Evolutionary conservation across 179 eudicot genomes (phyloP), one percentile per base, ranked within the genome.

Genomic region (Beta macrorhiza): DNA sequence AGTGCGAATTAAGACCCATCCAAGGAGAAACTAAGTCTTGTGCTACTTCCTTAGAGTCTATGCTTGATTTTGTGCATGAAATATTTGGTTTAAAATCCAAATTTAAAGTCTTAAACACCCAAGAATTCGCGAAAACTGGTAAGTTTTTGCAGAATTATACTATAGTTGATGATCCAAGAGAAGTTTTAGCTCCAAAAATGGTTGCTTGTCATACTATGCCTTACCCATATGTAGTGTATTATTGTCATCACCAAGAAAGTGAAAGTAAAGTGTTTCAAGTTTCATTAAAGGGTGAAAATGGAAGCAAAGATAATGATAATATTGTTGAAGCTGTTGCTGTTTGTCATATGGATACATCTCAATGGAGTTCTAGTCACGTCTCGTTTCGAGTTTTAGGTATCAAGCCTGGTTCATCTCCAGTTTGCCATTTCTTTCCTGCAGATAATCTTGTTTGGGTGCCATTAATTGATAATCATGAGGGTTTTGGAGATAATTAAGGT

Each of bases 381-480:
- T 82, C 92, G 0, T 94, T 94, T 57, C 59, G 80, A 5, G 85
- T 87, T 19, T 86, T 92, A 2, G 82, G 85, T 15, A 84, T 75
- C n/a, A 47, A 42, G 59, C 97, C 97, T 0, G 95, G 98, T 15
- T 29, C 77, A 1, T 83, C 85, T 2, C 92, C 97, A 7, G 88
- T 92, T 17, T 94, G 98, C 82, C 98, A 94, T 84, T 90, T 89
- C 67, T 90, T 94, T 61, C 93, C 93, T 0, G 65, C 89, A 0
- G 93, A 94, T 61, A 84, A 91, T 87, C 87, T 94, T 12, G 84
- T 92, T 49, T 94, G 94, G 95, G 78, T 92, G 70, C 88, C 92
- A 37, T 44, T 52, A 57, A 0, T 20, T 16, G 7, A 63, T 14
- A 17, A 1, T 58, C 3, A 17, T 4, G 9, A 55, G 5, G 53